A percentile compares a stretch with the other conserved stretches of the same genome.
Evolutionary conservation across 345 rosid genomes (phyloP).

Genomic region (Rubroshorea leprosula): DNA sequence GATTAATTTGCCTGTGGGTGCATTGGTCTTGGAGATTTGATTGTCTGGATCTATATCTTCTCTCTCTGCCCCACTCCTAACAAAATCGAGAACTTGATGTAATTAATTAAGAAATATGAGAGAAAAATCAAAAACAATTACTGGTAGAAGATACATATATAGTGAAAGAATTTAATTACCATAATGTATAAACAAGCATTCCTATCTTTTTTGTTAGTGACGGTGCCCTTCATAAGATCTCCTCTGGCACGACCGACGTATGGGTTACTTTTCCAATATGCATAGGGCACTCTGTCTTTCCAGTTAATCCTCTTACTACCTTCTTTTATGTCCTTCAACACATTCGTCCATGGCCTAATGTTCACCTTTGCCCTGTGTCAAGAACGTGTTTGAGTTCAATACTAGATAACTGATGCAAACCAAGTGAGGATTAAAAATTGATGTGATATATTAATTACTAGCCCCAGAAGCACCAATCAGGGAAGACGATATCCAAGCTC

Average conservation of each 20-base stretch:
- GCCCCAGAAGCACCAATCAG: too few species aligned
- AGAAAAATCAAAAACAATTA: not conserved
- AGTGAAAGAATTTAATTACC: slow-evolving; percentile 5
- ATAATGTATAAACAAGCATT: slow-evolving; percentile 12
- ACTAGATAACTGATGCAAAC: too few species aligned
- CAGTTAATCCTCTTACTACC: slow-evolving; percentile 20
- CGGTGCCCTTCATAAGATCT: slow-evolving; percentile 26
- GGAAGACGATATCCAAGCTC: too few species aligned
- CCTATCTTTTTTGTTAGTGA: slow-evolving; percentile 7
- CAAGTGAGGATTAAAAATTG: too few species aligned
- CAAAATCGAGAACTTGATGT: not conserved
- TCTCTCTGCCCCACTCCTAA: slow-evolving; percentile 38
- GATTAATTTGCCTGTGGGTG: slow-evolving; percentile 48
- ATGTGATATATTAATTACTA: too few species aligned
- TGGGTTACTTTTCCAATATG: slow-evolving; percentile 34
- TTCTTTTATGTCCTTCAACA: slow-evolving; percentile 21
- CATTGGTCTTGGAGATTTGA: slow-evolving; percentile 48
- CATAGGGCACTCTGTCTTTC: slow-evolving; percentile 28
- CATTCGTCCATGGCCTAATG: slow-evolving; percentile 29
- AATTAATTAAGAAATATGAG: not conserved
- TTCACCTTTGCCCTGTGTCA: slow-evolving; percentile 31
- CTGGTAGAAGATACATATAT: not conserved
- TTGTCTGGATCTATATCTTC: slow-evolving; percentile 21
- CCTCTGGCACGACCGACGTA: slow-evolving; percentile 8
- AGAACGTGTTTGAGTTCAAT: too few species aligned